Evolutionary conservation across 2,329 filamentous ascomycete genomes (phyloP), one percentile per base, ranked within the genome.

Genomic region (Bipolaris oryzae): DNA sequence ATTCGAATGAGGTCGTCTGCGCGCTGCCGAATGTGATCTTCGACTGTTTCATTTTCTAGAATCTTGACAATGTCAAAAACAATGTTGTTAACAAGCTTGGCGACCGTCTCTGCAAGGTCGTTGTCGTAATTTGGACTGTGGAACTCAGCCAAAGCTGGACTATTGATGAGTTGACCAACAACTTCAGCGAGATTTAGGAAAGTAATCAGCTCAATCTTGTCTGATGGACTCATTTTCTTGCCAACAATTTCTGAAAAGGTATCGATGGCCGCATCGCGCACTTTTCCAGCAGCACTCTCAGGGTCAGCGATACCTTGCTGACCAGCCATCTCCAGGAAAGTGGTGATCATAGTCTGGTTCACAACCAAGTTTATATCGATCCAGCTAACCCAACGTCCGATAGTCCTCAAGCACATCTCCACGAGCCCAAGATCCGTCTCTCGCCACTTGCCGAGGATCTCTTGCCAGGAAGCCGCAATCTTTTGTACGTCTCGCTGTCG

Each of bases 321-420:
- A n/a, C 91, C 91, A 53, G 96, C 89, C 62, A 98, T 86, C 63
- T 95, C 90, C 70, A 97, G 89, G 57, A 99, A 83, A 46, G 92
- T 84, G 72, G 85, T 87, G 69, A 98, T 86, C 84, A 96, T 95
- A 51, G 89, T 63, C 50, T 77, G 71, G 76, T 96, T 96, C 68
- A 99, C 91, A 42, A 99, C 88, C 55, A 99, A 82, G 48, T 90
- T 90, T 68, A 99, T 98, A 73, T 98, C 95, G 71, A 96, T 96
- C 95, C 95, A 99, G 83, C 92, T 96, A 58, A 96, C 92, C 94
- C 95, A 99, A 75, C 94, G 95, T 35, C 92, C 92, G 63, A 99
- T 87, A n/a, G 92, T 89, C 77, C 89, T 92, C 50, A 99, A 83
- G 67, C 91, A 93, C 83, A 96, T 88, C 75, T 97, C 92, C 41